Base-by-base conservation (phyloP, 2,329 filamentous ascomycete species). In the Chrysoporthe austroafricana region DNA sequence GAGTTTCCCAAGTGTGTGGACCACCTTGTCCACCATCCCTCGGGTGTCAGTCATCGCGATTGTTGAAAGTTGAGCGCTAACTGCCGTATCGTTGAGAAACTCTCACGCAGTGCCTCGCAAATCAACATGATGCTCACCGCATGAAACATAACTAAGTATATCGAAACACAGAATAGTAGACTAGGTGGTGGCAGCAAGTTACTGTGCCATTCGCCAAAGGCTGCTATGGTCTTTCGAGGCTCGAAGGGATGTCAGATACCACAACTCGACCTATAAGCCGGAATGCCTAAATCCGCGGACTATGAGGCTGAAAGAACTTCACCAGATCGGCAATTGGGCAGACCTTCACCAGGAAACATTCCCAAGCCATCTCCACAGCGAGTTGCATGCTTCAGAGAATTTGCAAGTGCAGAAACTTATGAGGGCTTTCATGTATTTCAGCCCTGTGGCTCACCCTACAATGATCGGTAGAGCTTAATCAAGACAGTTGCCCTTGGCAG, bases 341-440 rank as follows among this genome's bases (percentile, higher is more conserved):
- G 48, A 59, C 8, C 48, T 11, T 59, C 39, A 42, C 34, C 57
- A 59, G 14, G 57, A 43, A 42, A 59, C 18, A 21, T 39, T 9
- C 34, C 11, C 34, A 62, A 32, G 18, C 59, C 32, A 21, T 21
- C 43, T 14, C 39, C 36, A 13, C 13, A 34, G n/a, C 7, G 48
- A 13, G 50, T n/a, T 54, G 3, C 50, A 26, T 54, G 21, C 26
- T 21, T 21, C 50, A 54, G 32, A 39, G 26, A 34, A 6, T 63
- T 18, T 63, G 34, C 61, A 52, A 36, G 46, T 34, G 61, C 61
- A 48, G 61, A 26, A 63, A 43, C 61, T 26, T 26, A 39, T 42
- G 21, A 52, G 9, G 52, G 46, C 44, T 46, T 39, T n/a, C 39
- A 32, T 68, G 63, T 63, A 58, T 63, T 63, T 62, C 63, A 68